Percentiles rank a stretch among this genome's conserved stretches.
These are phyloP conservation scores for Phytophthora vignae DNA, from an alignment of 352 stramenopile genomes.

Conservation along the genomic window DNA sequence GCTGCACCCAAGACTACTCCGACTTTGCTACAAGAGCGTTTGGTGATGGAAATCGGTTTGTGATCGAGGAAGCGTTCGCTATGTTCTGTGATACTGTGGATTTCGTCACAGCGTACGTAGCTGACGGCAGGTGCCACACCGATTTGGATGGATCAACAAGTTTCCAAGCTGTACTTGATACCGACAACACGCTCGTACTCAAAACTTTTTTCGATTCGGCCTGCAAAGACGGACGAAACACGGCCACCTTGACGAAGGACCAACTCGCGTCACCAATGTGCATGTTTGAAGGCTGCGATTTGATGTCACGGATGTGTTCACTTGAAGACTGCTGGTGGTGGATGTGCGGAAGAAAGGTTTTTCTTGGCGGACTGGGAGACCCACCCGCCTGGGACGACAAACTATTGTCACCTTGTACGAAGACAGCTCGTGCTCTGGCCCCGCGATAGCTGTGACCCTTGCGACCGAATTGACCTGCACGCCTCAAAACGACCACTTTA, in stretches of 20 bases:
- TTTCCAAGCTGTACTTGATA: background rate
- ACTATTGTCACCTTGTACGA: conserved; percentile 2
- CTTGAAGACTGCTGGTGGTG: background rate
- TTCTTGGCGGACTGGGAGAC: background rate
- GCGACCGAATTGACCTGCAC: conserved; percentile 1
- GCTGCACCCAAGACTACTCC: conserved; percentile 3
- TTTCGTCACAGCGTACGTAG: conserved; percentile 1
- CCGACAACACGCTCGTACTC: background rate
- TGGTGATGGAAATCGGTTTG: background rate
- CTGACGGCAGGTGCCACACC: background rate
- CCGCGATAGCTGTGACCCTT: background rate
- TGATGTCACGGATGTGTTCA: background rate
- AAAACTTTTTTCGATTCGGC: background rate
- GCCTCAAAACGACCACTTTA: conserved; percentile 5
- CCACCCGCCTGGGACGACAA: background rate
- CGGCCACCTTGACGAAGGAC: background rate
- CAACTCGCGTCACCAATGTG: background rate
- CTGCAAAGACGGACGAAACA: background rate
- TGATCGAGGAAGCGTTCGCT: background rate
- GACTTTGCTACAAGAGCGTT: background rate
- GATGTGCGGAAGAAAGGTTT: background rate
- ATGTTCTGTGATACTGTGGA: background rate
- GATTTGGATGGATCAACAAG: background rate
- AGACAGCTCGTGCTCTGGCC: background rate
- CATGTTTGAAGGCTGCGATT: background rate